Conservation (phyloP, 129 eudicot species). For the Flaveria ramosissima region DNA sequence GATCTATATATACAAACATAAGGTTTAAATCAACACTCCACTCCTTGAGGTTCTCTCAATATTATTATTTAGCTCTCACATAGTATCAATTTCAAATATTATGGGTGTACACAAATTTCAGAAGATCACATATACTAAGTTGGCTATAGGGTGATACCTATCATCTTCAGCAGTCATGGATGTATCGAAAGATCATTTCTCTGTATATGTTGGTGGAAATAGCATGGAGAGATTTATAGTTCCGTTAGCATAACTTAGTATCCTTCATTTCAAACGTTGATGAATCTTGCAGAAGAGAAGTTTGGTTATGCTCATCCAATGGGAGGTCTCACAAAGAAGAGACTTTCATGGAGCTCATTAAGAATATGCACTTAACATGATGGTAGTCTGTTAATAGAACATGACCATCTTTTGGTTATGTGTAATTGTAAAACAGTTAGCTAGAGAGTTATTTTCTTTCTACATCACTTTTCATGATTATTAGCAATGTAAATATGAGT, state of each 20-base stretch:
- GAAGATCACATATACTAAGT: conserved; percentile 4
- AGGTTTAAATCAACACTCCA: background rate
- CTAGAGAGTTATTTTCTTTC: background rate
- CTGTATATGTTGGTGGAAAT: conserved; percentile 21
- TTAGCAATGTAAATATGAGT: background rate
- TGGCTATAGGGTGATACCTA: background rate
- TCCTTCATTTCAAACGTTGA: conserved; percentile 12
- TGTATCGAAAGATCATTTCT: conserved; percentile 12
- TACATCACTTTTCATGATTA: background rate
- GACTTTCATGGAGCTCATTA: conserved; percentile 21
- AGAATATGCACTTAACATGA: background rate
- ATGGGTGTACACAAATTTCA: conserved; percentile 15
- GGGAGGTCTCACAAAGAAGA: conserved; percentile 37
- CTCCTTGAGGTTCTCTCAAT: background rate
- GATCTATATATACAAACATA: conserved; percentile 21
- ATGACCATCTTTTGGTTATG: background rate
- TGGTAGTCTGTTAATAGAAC: background rate
- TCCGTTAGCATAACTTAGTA: conserved; percentile 21
- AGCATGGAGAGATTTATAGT: conserved; percentile 24
- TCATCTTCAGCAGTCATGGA: background rate
- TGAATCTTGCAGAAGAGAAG: conserved; percentile 14
- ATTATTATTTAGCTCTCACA: background rate
- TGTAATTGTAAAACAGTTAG: background rate
- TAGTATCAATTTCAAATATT: background rate
- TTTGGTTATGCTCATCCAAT: conserved; percentile 25